These are phyloP conservation scores for Aspergillus phoenicis DNA, from an alignment of 2,329 filamentous ascomycete species.

Conservation along the genomic window DNA sequence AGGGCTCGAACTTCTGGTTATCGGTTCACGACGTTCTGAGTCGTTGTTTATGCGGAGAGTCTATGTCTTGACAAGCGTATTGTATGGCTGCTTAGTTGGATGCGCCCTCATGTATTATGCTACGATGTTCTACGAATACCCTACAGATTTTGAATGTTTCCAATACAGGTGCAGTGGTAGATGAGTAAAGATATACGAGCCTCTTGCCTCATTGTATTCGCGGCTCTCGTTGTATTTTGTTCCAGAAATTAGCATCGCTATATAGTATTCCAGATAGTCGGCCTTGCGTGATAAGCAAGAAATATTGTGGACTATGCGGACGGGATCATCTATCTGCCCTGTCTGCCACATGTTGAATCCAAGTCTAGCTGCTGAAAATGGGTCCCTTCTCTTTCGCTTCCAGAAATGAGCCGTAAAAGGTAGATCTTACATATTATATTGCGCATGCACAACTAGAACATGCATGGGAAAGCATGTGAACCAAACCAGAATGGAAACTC, in stretches of 20 bases:
- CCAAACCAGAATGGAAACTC: conserved; percentile 4
- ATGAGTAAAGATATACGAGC: neutral
- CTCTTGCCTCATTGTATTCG: too few relatives aligned
- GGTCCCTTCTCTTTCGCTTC: neutral
- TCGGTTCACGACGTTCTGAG: neutral
- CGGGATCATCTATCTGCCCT: neutral
- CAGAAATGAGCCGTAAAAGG: conserved; percentile 2
- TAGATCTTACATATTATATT: conserved; percentile 26
- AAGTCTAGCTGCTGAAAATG: neutral
- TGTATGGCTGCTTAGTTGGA: too few relatives aligned
- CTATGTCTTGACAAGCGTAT: too few relatives aligned
- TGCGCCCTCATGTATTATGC: too few relatives aligned
- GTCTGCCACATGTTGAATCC: neutral
- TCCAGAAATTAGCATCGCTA: neutral
- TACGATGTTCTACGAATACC: too few relatives aligned
- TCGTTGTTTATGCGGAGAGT: too few relatives aligned
- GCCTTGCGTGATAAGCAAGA: neutral
- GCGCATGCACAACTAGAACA: conserved; percentile 18
- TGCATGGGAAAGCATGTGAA: neutral
- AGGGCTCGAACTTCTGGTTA: neutral
- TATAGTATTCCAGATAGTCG: neutral
- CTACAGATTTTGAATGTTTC: too few relatives aligned
- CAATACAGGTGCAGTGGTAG: neutral
- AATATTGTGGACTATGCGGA: neutral
- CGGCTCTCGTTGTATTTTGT: neutral